Base-by-base conservation (phyloP, 2,329 filamentous ascomycete species). In the Paraconiothyrium brasiliense region DNA sequence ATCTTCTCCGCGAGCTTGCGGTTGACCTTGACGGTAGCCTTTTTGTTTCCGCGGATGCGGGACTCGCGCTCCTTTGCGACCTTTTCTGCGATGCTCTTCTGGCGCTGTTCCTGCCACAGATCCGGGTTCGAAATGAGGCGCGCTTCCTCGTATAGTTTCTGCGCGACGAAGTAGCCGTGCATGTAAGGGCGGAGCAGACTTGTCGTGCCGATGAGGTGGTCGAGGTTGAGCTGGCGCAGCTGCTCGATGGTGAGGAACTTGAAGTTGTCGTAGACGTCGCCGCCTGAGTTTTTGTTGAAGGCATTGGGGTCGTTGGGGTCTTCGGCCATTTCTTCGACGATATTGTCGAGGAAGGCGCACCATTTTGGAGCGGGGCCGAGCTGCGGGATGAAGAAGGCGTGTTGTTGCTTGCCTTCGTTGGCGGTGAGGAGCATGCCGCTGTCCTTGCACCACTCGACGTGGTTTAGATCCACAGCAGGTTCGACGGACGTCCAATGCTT, bases 301-400 rank as follows among this genome's bases (percentile, higher is more conserved):
- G 83, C 80, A 59, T 86, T 85, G 5, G 88, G 89, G 71, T 90
- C 88, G 70, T 88, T 86, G 9, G 84, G 83, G 69, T 90, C 87
- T 76, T 98, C 94, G 9, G 94, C 94, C 93, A 99, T 97, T 80
- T 99, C 96, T 82, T 99, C 95, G 10, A 98, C 95, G 73, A 99
- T 88, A 73, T 96, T 97, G 80, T 99, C 96, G 64, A 99, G 83
- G 87, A 98, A 98, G 3, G 92, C 90, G 76, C 95, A 98, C 95
- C 95, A 99, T 73, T 89, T 92, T 0, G 95, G 96, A 1, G 95
- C 94, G 0, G 94, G 93, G 1, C 95, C 95, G 24, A 98, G 86
- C 73, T 97, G 93, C 2, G 94, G 94, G 56, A 98, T 92, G 77
- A 97, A 95, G 82, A 97, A 98, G 0, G 93, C 89, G 78, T 98